phyloP scores from a whole-genome alignment of 2,329 filamentous ascomycete species.

The Fusarium ramigenum region DNA sequence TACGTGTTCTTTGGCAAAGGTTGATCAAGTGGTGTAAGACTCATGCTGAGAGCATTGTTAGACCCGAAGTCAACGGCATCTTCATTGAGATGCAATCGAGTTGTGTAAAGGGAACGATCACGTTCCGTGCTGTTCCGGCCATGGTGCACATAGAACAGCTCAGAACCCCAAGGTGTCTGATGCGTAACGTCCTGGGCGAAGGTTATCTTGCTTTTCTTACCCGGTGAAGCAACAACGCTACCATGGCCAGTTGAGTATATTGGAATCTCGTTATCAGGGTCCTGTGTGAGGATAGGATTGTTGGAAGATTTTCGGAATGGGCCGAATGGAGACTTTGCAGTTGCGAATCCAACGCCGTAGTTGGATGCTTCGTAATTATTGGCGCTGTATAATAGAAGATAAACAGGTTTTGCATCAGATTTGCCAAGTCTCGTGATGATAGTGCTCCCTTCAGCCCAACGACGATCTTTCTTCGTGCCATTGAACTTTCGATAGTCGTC shows the following conservation, averaged over 20 bases:
- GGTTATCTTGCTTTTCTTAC: constrained; percentile 22
- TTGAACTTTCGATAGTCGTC: constrained; percentile 47
- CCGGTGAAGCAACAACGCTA: constrained; percentile 48
- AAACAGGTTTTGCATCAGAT: constrained; percentile 39
- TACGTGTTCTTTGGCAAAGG: constrained; percentile 45
- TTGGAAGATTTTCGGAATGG: constrained; percentile 46
- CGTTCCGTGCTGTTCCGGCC: constrained; percentile 44
- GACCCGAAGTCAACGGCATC: constrained; percentile 39
- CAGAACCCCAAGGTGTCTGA: constrained; percentile 41
- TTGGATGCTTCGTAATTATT: constrained; percentile 51
- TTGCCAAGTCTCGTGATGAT: constrained; percentile 37
- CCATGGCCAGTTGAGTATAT: constrained; percentile 49
- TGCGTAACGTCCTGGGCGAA: constrained; percentile 48
- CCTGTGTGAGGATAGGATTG: constrained; percentile 47
- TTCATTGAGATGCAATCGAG: constrained; percentile 44
- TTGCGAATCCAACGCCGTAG: constrained; percentile 50
- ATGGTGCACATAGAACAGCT: constrained; percentile 50
- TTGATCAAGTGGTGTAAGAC: constrained; percentile 46
- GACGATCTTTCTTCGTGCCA: constrained; percentile 48
- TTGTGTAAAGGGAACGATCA: constrained; percentile 46
- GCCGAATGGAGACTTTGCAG: constrained; percentile 45
- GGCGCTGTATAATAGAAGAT: constrained; percentile 40
- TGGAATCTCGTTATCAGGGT: constrained; percentile 40
- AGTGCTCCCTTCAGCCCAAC: constrained; percentile 51
- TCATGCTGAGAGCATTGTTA: constrained; percentile 44